Conservation (phyloP, 352 stramenopile genomes). For the Pythium monospermum region DNA sequence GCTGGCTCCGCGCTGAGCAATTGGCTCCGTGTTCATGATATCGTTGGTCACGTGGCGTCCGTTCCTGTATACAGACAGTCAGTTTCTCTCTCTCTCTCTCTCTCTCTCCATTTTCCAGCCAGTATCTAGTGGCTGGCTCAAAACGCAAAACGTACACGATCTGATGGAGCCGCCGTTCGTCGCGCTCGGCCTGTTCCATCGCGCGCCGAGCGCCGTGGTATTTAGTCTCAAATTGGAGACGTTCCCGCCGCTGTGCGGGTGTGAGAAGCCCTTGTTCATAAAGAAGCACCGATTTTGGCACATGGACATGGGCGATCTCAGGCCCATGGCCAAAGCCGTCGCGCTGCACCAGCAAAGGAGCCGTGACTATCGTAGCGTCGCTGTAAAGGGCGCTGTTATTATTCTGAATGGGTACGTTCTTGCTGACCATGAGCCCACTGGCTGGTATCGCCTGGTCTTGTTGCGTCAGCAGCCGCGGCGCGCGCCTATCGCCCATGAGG, state of each 20-base stretch:
- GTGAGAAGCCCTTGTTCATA: slow-evolving; percentile 69
- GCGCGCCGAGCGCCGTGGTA: slow-evolving; percentile 46
- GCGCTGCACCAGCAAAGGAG: slow-evolving; percentile 41
- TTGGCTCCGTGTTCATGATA: slow-evolving; percentile 30
- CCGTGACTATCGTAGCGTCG: slow-evolving; percentile 4
- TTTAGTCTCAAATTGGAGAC: slow-evolving; percentile 56
- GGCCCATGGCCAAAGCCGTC: slow-evolving; percentile 38
- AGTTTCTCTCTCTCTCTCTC: background rate
- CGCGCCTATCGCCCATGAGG: slow-evolving; percentile 7
- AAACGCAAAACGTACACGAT: slow-evolving; percentile 51
- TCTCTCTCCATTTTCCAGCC: background rate
- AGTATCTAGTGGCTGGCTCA: background rate
- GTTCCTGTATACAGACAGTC: slow-evolving; percentile 19
- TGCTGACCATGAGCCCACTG: slow-evolving; percentile 17
- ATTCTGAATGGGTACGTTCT: slow-evolving; percentile 13
- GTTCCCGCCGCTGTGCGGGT: slow-evolving; percentile 59
- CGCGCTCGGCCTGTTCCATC: slow-evolving; percentile 49
- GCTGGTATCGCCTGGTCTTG: slow-evolving; percentile 1
- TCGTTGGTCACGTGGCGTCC: slow-evolving; percentile 51
- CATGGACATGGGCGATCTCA: slow-evolving; percentile 38
- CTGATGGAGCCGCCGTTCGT: slow-evolving; percentile 61
- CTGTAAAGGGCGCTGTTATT: background rate
- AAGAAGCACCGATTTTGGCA: slow-evolving; percentile 47
- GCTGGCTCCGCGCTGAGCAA: slow-evolving; percentile 2
- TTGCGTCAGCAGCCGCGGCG: slow-evolving; percentile 14